Evolutionary conservation across 345 rosid genomes (phyloP), one percentile per base, ranked within the genome.

Genomic region (Raphanus raphanistrum): DNA sequence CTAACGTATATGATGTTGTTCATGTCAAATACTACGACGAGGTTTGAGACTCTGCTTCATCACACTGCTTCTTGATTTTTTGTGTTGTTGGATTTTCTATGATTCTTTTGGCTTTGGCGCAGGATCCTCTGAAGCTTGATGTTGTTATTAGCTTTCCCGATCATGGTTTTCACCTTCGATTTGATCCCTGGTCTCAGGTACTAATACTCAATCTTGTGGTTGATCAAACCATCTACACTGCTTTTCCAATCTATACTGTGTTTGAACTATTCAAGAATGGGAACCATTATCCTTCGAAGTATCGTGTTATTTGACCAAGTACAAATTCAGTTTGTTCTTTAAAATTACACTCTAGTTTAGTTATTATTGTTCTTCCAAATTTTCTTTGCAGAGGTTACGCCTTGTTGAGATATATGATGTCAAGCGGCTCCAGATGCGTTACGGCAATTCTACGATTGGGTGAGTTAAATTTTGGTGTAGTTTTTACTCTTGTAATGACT

Each of bases 151-250:
- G 99, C 85, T 90, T 92, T 80, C 99, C 98, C 0, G 99, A 95
- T 83, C 98, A 95, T 63, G 99, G 99, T 1, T 95, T 95, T 82
- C 98, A 95, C 79, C 92, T 95, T 41, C 88, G 98, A 3, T 95
- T 95, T 75, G 99, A 95, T 86, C 94, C 99, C 33, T 92, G 94
- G 97, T 92, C 99, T n/a, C 99, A 95, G 94, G 99, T 92, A 76
- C 41, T 29, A 4, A 11, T 28, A 28, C 3, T 38, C 8, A 11
- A 36, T 36, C 35, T 0, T 27, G 13, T 32, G 65, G 11, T 35
- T 35, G 29, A 43, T 65, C 31, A 28, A 28, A 28, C 31, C 4
- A 28, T 28, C 31, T 28, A 28, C 4, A 9, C 61, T 35, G 66
- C 16, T 72, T 11, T 11, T 66, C 13, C 6, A 25, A 55, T 29